Base-by-base conservation (phyloP, 306 rosid species). In the Leucaena leucocephala region DNA sequence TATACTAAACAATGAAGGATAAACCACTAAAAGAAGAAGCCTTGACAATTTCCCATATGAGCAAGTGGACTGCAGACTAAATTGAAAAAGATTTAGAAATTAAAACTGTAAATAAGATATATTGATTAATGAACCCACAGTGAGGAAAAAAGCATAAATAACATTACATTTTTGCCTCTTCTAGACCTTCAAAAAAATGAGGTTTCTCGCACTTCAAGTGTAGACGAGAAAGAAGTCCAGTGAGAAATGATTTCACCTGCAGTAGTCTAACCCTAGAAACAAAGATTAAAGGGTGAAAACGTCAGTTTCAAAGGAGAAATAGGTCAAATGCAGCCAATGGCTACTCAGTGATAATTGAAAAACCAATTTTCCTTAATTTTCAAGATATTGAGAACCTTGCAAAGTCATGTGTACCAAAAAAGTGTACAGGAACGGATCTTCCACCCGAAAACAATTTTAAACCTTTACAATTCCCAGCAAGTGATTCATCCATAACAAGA, bases 351-450 rank as follows among this genome's bases (percentile, higher is more conserved):
- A 45, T 45, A 42, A 61, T 39, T 22, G 48, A 42, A 71, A 76
- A 79, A 46, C 68, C 22, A 38, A 5, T 22, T 80, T 78, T 80
- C 68, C 79, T 71, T 59, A 55, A 44, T 63, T 80, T 80, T 74
- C 77, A 79, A 80, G 75, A 46, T 77, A 61, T 46, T 75, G 38
- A 75, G 62, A 86, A 93, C 99, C 99, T 95, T 78, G 99, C 99
- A 82, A 95, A 95, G 86, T 95, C 99, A 76, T 95, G 98, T 45
- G 96, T 95, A 78, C 99, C 99, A 74, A 95, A 93, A 88, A 95
- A 95, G 65, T 93, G 99, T 66, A 95, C 99, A 59, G 96, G 94
- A 83, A 95, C 89, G 15, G 97, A 90, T 83, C 85, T 84, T 82
- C 99, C 98, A 75, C 90, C 96, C 16, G 83, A 65, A 73, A 80